A percentile compares a stretch with the other conserved stretches of the same genome.
Evolutionary conservation across 2,329 filamentous ascomycete genomes (phyloP).

Genomic region (Arthroderma sp.): DNA sequence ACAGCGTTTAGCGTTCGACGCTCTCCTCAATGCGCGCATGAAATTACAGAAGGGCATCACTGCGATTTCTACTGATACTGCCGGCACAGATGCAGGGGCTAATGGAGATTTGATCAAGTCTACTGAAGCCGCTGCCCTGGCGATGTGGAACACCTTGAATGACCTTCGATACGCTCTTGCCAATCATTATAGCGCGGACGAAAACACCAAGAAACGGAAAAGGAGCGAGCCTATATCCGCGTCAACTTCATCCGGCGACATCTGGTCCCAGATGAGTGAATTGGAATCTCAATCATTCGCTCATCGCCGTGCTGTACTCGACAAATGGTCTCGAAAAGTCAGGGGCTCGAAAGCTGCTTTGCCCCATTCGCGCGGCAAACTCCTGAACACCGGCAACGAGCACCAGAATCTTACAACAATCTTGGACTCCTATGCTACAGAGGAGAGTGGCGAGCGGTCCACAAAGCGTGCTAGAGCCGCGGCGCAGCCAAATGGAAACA

Average conservation of each 20-base stretch:
- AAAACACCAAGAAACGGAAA: constrained; percentile 34
- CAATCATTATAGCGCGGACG: constrained; percentile 22
- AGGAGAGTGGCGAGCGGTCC: constrained; percentile 23
- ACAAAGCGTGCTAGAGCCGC: constrained; percentile 18
- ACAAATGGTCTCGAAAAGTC: constrained; percentile 83
- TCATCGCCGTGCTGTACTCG: constrained; percentile 58
- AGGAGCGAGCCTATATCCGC: constrained; percentile 35
- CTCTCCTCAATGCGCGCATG: constrained; percentile 78
- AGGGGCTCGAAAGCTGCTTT: constrained; percentile 37
- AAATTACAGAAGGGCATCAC: constrained; percentile 84
- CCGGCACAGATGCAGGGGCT: constrained; percentile 24
- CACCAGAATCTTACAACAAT: constrained; percentile 39
- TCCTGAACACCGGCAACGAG: constrained; percentile 40
- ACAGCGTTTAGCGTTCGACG: constrained; percentile 76
- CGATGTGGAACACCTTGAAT: constrained; percentile 62
- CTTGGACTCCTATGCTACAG: constrained; percentile 32
- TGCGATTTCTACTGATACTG: constrained; percentile 38
- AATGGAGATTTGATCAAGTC: constrained; percentile 48
- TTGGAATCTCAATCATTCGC: constrained; percentile 48
- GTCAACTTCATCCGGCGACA: constrained; percentile 44
- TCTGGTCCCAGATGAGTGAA: constrained; percentile 59
- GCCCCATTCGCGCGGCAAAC: constrained; percentile 43
- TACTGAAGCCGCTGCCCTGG: constrained; percentile 73
- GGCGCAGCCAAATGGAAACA: background rate
- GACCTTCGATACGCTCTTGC: constrained; percentile 29